A percentile compares a stretch with the other conserved stretches of the same genome.
phyloP scores from a whole-genome alignment of 192 early-diverging fungal genomes.

The Coemansia aciculifera region DNA sequence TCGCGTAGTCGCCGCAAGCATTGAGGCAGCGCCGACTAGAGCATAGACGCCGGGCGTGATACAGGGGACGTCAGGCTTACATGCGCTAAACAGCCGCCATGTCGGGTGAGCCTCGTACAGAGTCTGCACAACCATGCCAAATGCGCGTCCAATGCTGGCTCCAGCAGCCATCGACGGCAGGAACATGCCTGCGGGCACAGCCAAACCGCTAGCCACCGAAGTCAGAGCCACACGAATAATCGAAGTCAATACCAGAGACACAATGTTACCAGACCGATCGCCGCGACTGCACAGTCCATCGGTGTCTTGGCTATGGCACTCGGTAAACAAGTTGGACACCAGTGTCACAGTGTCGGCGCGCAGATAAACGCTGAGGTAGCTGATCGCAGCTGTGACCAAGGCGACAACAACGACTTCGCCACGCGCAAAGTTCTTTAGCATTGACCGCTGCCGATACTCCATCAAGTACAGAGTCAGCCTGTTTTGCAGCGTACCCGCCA shows the following conservation, averaged over 20 bases:
- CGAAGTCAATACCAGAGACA: conserved; percentile 63
- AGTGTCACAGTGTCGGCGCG: conserved; percentile 57
- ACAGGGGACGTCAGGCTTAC: conserved; percentile 75
- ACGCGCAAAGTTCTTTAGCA: conserved; percentile 49
- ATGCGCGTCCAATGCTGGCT: conserved; percentile 87
- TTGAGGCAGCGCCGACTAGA: conserved; percentile 81
- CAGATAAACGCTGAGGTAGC: conserved; percentile 54
- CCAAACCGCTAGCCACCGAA: conserved; percentile 69
- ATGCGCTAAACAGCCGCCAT: conserved; percentile 66
- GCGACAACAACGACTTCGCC: conserved; percentile 57
- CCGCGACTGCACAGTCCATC: conserved; percentile 50
- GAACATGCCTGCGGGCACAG: conserved; percentile 81
- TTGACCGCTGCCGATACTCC: conserved; percentile 42
- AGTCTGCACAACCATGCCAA: conserved; percentile 81
- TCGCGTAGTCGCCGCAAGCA: conserved; percentile 81
- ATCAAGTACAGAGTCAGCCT: conserved; percentile 39
- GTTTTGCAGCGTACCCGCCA: conserved; percentile 45
- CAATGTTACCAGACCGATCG: conserved; percentile 33
- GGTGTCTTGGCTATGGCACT: conserved; percentile 50
- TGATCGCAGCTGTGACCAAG: conserved; percentile 45
- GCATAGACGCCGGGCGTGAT: conserved; percentile 86
- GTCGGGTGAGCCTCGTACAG: conserved; percentile 56
- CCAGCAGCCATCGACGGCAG: conserved; percentile 88
- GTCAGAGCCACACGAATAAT: conserved; percentile 65
- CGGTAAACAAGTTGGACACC: conserved; percentile 60